Evolutionary conservation across 306 rosid genomes (phyloP), one percentile per base, ranked within the genome.

Genomic region (Fragaria iinumae): DNA sequence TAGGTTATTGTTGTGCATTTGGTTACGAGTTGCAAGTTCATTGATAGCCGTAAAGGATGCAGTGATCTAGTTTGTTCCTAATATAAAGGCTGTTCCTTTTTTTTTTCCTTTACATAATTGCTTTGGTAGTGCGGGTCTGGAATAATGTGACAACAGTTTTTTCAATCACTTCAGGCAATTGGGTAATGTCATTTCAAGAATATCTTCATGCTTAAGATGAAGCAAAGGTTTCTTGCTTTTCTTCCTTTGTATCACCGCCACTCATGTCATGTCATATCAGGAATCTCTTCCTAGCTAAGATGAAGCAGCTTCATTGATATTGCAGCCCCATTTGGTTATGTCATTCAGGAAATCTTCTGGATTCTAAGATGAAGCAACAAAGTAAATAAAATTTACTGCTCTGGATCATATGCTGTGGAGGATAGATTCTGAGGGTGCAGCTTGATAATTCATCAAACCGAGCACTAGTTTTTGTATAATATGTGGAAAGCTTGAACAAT

Each of bases 201-300:
- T 39, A n/a, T 41, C 52, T 41, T 67, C 52, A 17, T 67, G 52
- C 29, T 18, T 41, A 67, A 8, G 71, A 39, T n/a, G 50, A 67
- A 67, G 71, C 71, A 39, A 62, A 62, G 36, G 67, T 62, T 62
- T 62, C n/a, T 62, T 63, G 43, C 12, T 63, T 63, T 63, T 3
- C 50, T 41, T 41, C 32, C 48, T 66, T 20, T 1, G 13, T 25
- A 38, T 7, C 12, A 16, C 4, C n/a, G 47, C 48, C 69, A 7
- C 23, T 32, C 20, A 10, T 16, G 44, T 63, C 17, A 18, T 66
- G 70, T 32, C 20, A 10, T 16, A 32, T 67, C 29, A 41, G 49
- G 71, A 67, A 11, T 67, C 12, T 67, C 71, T 39, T 67, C 71
- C 32, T 20, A 10, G 48, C 49, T 11, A 67, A 4, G 71, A 20